Base-by-base conservation (phyloP, 116 monocot genomes). In the Posidonia oceanica region DNA sequence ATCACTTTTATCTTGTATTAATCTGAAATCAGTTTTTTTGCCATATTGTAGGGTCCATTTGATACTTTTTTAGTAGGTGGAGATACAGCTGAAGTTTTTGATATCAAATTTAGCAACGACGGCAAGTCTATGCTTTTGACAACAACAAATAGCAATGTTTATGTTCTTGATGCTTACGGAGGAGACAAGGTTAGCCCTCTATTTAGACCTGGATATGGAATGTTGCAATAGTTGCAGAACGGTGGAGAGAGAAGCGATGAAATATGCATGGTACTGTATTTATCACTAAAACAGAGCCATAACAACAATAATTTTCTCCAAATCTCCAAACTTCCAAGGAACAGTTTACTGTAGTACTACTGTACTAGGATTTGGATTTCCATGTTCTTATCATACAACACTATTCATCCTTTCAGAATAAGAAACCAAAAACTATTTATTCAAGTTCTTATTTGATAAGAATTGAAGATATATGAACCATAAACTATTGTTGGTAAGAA, bases 21-120 rank as follows among this genome's bases (percentile, higher is more conserved):
- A 60, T 60, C 7, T 37, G 14, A n/a, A 17, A 29, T 29, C 29
- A 29, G 29, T 29, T 29, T 65, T 76, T 61, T 72, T 41, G 75
- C 12, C 36, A 55, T 37, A 53, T 67, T 78, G 15, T 44, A 98
- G 98, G 98, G 98, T 29, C 98, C 98, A 63, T 98, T 98, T 81
- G 98, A 98, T 68, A 98, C 98, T 8, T 98, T 98, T 67, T 75
- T 98, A 51, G 98, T 98, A 20, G 98, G 98, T 73, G 98, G 98
- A 69, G 98, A 98, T 84, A 98, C 98, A 72, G 93, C 98, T 73
- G 98, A 98, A 65, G 98, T 98, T 36, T 93, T 88, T 72, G 93
- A 98, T 76, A 98, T 98, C 54, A 98, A 98, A 77, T 98, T 98
- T 72, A 98, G 98, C 71, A 98, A 98, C 74, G 98, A 98, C 78